phyloP scores from a whole-genome alignment of 768 basidiomycete species.

The Mrakia blollopis region DNA sequence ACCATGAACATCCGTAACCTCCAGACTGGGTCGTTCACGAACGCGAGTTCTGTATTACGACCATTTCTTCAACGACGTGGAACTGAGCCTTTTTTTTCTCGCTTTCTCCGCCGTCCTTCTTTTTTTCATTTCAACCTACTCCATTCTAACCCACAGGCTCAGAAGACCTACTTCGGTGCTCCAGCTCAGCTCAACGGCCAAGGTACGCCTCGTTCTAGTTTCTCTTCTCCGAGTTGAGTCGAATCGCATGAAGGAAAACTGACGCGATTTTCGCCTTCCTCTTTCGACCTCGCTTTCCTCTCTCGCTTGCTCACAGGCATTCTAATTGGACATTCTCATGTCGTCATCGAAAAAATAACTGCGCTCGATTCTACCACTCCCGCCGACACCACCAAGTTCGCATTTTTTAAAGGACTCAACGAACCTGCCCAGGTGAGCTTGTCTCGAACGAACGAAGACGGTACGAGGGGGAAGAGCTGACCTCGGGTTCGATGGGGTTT shows the following conservation, averaged over 20 bases:
- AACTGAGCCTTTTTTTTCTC: background rate
- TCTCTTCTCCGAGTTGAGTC: too few relatives aligned
- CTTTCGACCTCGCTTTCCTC: too few relatives aligned
- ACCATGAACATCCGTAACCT: slow-evolving; percentile 48
- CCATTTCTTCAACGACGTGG: too few relatives aligned
- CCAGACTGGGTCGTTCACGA: background rate
- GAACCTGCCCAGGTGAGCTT: background rate
- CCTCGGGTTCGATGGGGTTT: too few relatives aligned
- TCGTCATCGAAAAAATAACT: slow-evolving; percentile 16
- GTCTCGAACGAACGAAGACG: too few relatives aligned
- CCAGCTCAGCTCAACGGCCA: slow-evolving; percentile 6
- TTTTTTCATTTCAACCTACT: background rate
- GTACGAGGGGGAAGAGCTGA: too few relatives aligned
- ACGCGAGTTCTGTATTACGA: too few relatives aligned
- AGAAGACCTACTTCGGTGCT: slow-evolving; percentile 19
- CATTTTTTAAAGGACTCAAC: slow-evolving; percentile 30
- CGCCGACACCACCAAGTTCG: slow-evolving; percentile 20
- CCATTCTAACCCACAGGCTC: slow-evolving; percentile 1
- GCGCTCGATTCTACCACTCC: slow-evolving; percentile 15
- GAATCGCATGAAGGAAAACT: too few relatives aligned
- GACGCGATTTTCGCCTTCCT: too few relatives aligned
- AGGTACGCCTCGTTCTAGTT: too few relatives aligned
- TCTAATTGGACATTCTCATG: slow-evolving; percentile 24
- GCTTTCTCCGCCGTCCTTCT: background rate
- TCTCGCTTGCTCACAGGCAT: too few relatives aligned